Base-by-base conservation (phyloP, 768 basidiomycete species). In the Agaricus sinodeliciosus region DNA sequence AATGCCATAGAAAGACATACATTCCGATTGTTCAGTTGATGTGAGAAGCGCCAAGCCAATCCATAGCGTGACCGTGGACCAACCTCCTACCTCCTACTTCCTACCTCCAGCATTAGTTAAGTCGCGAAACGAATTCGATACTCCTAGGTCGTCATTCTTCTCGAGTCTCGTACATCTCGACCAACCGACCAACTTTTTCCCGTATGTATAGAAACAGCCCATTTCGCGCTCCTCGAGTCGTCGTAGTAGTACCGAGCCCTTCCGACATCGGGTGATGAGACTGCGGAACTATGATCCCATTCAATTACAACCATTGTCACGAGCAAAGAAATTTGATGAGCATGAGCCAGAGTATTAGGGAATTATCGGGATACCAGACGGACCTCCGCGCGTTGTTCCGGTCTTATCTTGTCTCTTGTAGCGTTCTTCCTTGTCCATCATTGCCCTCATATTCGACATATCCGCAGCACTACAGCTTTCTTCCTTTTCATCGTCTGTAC, bases 191-290 rank as follows among this genome's bases (percentile, higher is more conserved):
- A 2, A 52, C 44, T 31, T 52, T 52, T 22, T 37, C 26, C 3
- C 43, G 31, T 22, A 51, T 11, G 25, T 51, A 51, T 34, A 19
- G 25, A 25, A 51, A 51, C 50, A 51, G 19, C 9, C 42, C 43
- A 26, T 51, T 25, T n/a, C 50, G 43, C 22, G 28, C 15, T 36
- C 34, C 36, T 19, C 50, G 27, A 18, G 18, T 37, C 35, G 19
- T 37, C 4, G 26, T 13, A 9, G 43, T 31, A 0, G 3, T 3
- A 22, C 22, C 31, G 11, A 31, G 9, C 3, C n/a, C 9, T n/a
- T 26, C n/a, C 26, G 25, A 45, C 3, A 3, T 16, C 25, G 43
- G 13, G 12, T 28, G 25, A n/a, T 4, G 26, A 8, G 26, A 9
- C 6, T 16, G 11, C 25, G 8, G 43, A 45, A 39, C 37, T 15